Base-by-base conservation (phyloP, 1,284 basidiomycete genomes). In the Apiotrichum laibachii region DNA sequence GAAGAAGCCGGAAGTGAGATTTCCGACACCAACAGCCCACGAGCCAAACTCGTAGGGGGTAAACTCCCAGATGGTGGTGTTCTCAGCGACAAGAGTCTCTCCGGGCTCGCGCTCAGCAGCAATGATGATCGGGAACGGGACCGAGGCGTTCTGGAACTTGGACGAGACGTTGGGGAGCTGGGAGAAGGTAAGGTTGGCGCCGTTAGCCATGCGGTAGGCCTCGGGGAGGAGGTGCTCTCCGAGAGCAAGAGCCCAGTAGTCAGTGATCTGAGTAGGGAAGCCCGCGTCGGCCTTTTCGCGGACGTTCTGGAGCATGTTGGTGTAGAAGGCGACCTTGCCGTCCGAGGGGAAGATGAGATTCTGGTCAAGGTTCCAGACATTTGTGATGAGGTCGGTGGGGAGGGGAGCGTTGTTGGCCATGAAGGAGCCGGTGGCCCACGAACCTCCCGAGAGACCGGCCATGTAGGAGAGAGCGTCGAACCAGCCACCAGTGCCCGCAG, bases 11-110 rank as follows among this genome's bases (percentile, higher is more conserved):
- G 56, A 53, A n/a, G 68, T 67, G 51, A 72, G 72, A 46, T 55
- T 56, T 54, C 48, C 45, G 35, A 60, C 63, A 18, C 75, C 75
- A 56, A 73, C 77, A 26, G 79, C 77, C 80, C 80, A 83, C 0
- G 76, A 71, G 12, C 82, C 82, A 55, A 80, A 82, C 64, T 82
- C 80, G 56, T 70, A 77, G 1, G 79, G 79, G 1, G 73, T 80
- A 55, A 80, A 80, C 62, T 83, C 81, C 70, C 76, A 82, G 12
- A 76, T 63, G 11, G 79, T 78, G 2, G 77, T 77, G 62, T 82
- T 82, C 44, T 67, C 66, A 10, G 77, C 70, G 47, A 81, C 71
- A 60, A 80, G 68, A 13, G 76, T 53, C 22, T 37, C 16, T 37
- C 42, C 35, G 15, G 63, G 80, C 73, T 80, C 79, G n/a, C 81